Percentiles rank a stretch among this genome's conserved stretches.
Conservation (phyloP, 192 early-diverging fungal genomes). For the Coemansia sp. region DNA sequence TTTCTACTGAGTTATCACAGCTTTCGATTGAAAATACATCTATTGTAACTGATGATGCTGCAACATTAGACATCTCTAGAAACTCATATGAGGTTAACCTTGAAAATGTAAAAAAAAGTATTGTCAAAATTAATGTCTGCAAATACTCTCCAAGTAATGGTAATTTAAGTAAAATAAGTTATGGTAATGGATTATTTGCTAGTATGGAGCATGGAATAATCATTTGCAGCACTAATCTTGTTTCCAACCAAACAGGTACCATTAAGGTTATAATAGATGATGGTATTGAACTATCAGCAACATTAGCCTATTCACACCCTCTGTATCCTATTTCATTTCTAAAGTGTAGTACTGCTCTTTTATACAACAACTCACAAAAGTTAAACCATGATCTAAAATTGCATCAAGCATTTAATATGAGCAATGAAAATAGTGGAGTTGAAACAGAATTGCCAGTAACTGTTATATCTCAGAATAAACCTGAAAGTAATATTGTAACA, state of each 20-base stretch:
- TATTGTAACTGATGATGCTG: too few relatives aligned
- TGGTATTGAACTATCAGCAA: neutral
- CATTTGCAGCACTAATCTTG: neutral
- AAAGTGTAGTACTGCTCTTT: neutral
- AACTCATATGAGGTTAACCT: neutral
- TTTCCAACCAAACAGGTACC: neutral
- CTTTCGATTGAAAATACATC: neutral
- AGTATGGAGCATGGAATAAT: neutral
- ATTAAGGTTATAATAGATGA: neutral
- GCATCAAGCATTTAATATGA: too few relatives aligned
- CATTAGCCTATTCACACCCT: neutral
- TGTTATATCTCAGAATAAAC: neutral
- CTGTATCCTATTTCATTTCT: neutral
- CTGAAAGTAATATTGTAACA: neutral
- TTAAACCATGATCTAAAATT: neutral
- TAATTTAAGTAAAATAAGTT: neutral
- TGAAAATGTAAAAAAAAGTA: neutral
- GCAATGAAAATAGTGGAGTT: too few relatives aligned
- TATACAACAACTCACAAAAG: neutral
- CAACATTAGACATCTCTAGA: too few relatives aligned
- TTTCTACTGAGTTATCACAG: neutral
- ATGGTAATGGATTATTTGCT: neutral
- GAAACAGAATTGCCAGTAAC: neutral
- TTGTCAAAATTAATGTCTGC: neutral
- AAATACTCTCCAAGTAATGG: neutral